Percentiles rank a stretch among this genome's conserved stretches.
Conservation (phyloP, 2,329 filamentous ascomycete genomes). For the Monascus ruber region DNA sequence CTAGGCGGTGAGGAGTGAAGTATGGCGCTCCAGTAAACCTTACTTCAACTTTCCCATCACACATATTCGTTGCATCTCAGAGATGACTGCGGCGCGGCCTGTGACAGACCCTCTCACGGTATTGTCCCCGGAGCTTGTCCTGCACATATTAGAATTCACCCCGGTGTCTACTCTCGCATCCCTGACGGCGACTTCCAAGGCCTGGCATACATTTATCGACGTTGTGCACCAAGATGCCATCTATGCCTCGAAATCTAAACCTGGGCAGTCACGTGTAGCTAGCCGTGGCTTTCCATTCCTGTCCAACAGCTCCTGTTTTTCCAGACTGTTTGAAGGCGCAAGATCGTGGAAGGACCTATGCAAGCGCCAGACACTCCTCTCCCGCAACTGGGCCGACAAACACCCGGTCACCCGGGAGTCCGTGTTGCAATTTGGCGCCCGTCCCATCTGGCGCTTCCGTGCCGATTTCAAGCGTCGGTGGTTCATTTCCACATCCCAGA, state of each 20-base stretch:
- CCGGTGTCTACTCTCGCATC: constrained; percentile 23
- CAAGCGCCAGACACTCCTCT: constrained; percentile 29
- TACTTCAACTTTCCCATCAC: too few species aligned
- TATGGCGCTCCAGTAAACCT: too few species aligned
- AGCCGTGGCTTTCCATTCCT: constrained; percentile 22
- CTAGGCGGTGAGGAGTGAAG: too few species aligned
- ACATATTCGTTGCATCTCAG: too few species aligned
- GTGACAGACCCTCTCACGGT: constrained; percentile 18
- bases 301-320: constrained; percentile 15
- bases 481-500: constrained; percentile 35
- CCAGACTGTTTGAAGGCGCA: constrained; percentile 22
- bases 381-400: constrained; percentile 26
- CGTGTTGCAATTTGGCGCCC: constrained; percentile 29
- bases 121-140: constrained; percentile 30
- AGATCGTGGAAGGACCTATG: constrained; percentile 36
- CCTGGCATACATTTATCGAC: constrained; percentile 35
- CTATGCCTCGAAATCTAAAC: constrained; percentile 25
- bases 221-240: constrained; percentile 32
- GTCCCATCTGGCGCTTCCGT: constrained; percentile 36
- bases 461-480: constrained; percentile 37
- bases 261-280: constrained; percentile 12
- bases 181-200: constrained; percentile 22
- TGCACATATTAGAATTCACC: constrained; percentile 30
- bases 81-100: too few species aligned
- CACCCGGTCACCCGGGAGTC: constrained; percentile 27